These are phyloP conservation scores for Ustilago esculenta DNA, from an alignment of 1,284 basidiomycete species.

Conservation along the genomic window DNA sequence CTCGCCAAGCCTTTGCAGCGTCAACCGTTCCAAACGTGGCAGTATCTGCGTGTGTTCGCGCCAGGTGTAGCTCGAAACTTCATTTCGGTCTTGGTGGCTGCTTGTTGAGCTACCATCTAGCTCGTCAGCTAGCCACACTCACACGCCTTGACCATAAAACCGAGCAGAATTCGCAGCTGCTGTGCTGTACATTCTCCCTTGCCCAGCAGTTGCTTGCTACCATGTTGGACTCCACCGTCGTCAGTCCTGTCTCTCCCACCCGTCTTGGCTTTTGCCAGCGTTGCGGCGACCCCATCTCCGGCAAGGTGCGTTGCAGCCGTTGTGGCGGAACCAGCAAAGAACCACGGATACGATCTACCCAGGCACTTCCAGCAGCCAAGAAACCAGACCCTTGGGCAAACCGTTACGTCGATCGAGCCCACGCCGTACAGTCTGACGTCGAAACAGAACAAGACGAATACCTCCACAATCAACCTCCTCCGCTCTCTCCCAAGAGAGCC, in stretches of 20 bases:
- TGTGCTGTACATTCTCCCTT: too few relatives aligned
- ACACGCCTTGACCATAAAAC: too few relatives aligned
- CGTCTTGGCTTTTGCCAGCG: conserved; percentile 41
- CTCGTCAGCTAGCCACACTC: not conserved
- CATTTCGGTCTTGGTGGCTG: not conserved
- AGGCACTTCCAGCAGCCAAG: conserved; percentile 1
- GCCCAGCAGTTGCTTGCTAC: not conserved
- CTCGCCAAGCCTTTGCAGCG: too few relatives aligned
- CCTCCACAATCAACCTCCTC: conserved; percentile 21
- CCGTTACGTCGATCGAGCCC: conserved; percentile 21
- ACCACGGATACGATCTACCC: conserved; percentile 11
- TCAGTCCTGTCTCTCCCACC: conserved; percentile 2
- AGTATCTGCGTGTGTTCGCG: not conserved
- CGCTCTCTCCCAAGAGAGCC: conserved; percentile 24
- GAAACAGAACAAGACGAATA: conserved; percentile 6
- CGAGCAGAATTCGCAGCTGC: too few relatives aligned
- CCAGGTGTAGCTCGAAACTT: not conserved
- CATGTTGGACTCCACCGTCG: not conserved
- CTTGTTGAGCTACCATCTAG: conserved; percentile 16
- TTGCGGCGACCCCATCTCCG: conserved; percentile 42
- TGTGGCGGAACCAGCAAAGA: conserved; percentile 34
- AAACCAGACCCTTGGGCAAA: conserved; percentile 37
- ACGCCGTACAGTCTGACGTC: not conserved
- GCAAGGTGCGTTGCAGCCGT: conserved; percentile 26
- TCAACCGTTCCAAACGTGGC: not conserved